These are phyloP conservation scores for Iris macrosiphon DNA, from an alignment of 106 monocot species.

Conservation along the genomic window DNA sequence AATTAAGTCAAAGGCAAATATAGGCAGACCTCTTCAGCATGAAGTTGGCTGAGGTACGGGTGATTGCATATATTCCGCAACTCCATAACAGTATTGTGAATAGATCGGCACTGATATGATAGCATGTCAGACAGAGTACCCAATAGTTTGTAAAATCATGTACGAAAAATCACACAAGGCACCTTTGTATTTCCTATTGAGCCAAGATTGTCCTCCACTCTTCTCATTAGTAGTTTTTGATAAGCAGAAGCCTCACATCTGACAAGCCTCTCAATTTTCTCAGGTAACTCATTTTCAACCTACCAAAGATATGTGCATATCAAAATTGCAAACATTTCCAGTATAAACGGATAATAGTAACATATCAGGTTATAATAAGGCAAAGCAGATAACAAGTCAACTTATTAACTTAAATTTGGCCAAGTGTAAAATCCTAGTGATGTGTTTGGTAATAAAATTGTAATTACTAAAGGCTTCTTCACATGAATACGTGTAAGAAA, in stretches of 20 bases:
- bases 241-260: constrained; percentile 99
- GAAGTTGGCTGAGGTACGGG: constrained; percentile 94
- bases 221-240: constrained; percentile 97
- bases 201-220: constrained; percentile 96
- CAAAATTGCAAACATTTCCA: no score
- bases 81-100: constrained; percentile 99
- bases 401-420: no score
- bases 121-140: background rate
- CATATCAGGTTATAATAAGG: no score
- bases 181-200: constrained; percentile 83
- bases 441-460: no score
- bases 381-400: no score
- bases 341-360: no score
- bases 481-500: no score
- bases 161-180: background rate
- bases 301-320: no score
- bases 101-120: constrained; percentile 60
- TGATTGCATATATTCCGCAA: constrained; percentile 99
- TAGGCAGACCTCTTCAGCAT: constrained; percentile 82
- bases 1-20: no score
- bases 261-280: constrained; percentile 98
- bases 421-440: no score
- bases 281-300: constrained; percentile 98
- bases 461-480: no score
- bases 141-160: no score